Base-by-base conservation (phyloP, 2,329 filamentous ascomycete species). In the Aspergillus latus region DNA sequence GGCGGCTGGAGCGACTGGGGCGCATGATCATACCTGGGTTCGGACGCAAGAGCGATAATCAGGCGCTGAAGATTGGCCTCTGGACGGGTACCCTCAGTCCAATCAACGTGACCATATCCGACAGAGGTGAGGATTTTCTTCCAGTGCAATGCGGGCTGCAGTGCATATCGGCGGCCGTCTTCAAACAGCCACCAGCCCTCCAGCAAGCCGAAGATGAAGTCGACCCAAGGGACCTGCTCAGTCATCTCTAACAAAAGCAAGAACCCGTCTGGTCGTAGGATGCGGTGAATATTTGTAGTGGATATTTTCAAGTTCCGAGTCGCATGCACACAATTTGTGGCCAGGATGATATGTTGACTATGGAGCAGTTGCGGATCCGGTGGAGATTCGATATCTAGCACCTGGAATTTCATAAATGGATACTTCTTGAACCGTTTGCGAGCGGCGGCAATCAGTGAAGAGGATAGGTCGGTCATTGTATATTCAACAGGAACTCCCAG, bases 71-170 rank as follows among this genome's bases (percentile, higher is more conserved):
- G 8, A 5, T 9, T 9, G 58, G 83, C 78, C 63, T 84, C 80
- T 37, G 74, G 72, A 0, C 75, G 71, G 59, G 84, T 84, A 75
- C 34, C 34, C 8, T 36, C 34, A 13, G 9, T 36, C 34, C 34
- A 36, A 13, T 36, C 34, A 13, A 36, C 34, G 13, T 36, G 34
- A 13, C 34, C 34, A 13, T 36, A 79, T 0, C 82, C 82, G 0
- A 81, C 73, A 34, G 85, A 78, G 64, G 85, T 82, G 0, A 36
- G 34, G 79, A 82, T 0, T n/a, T 40, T 40, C 5, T 50, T 26
- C 70, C 69, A 72, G 1, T 21, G 21, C 21, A 47, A 21, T 5
- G 34, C 2, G 15, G 62, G 55, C 5, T 34, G 32, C 0, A 70
- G 44, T 1, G 62, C 63, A 49, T 72, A 64, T 8, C 44, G 15